Evolutionary conservation across 345 rosid genomes (phyloP), one percentile per base, ranked within the genome.

Genomic region (Gossypium stocksii): DNA sequence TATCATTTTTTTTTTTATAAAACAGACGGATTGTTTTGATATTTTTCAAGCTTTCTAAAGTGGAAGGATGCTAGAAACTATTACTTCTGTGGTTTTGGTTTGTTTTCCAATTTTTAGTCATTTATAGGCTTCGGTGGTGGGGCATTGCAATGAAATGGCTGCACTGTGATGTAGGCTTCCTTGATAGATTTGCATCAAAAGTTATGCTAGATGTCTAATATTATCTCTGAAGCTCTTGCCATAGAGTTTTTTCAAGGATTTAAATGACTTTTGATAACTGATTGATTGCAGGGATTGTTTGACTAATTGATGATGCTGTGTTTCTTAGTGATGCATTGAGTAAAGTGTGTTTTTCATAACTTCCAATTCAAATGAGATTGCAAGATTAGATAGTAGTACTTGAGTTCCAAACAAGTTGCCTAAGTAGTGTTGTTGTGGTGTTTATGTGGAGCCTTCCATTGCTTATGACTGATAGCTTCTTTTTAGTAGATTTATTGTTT

Each of bases 71-170:
- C 10, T 63, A 38, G 67, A 63, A 63, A 63, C 48, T 38, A 38
- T 63, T 16, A 62, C 45, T 62, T 62, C 67, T 63, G 20, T 38
- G 23, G 3, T 34, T 62, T 15, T 62, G 20, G 22, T 64, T 64
- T 41, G 51, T 41, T 43, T 64, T 64, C 27, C 14, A 64, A 64
- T 10, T 64, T 64, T 64, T 41, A 64, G 51, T 64, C 45, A 64
- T 43, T n/a, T 64, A 64, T 48, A 43, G 19, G 48, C 51, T n/a
- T 20, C 9, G 13, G n/a, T 20, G 10, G n/a, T 11, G 17, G 27
- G 52, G 29, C 17, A 66, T 4, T 19, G n/a, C 9, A 66, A 44
- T 44, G 69, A 49, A 64, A 64, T 41, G 67, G 68, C 9, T 61
- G 44, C 2, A 3, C 25, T 11, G 13, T 66, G 17, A 66, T 20